Evolutionary conservation across 2,329 filamentous ascomycete genomes (phyloP).

Genomic region (Penicillium sp.): DNA sequence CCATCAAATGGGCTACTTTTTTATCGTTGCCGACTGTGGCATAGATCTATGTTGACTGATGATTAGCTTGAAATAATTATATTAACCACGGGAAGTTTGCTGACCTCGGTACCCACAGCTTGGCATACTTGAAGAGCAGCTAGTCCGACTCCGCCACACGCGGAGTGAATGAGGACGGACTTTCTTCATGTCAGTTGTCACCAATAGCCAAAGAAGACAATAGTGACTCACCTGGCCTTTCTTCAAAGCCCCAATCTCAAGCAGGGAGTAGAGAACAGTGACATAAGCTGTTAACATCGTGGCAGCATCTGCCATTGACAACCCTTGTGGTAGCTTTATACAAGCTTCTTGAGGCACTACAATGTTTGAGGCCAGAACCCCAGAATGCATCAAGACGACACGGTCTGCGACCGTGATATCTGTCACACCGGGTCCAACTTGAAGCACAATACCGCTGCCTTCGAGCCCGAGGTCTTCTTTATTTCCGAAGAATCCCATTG

Average conservation of each 20-base stretch:
- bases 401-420: conserved; percentile 32
- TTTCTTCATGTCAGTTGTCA: background rate
- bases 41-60: conserved; percentile 10
- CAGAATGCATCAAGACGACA: conserved; percentile 23
- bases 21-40: conserved; percentile 17
- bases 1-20: conserved; percentile 21
- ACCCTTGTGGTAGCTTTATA: conserved; percentile 9
- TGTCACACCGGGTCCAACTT: conserved; percentile 28
- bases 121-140: conserved; percentile 24
- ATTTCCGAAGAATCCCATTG: conserved; percentile 33
- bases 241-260: conserved; percentile 23
- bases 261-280: conserved; percentile 22
- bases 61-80: background rate
- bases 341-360: conserved; percentile 4
- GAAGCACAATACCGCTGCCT: conserved; percentile 33
- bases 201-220: background rate
- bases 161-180: conserved; percentile 28
- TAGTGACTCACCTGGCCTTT: conserved; percentile 20
- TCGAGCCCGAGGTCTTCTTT: conserved; percentile 32
- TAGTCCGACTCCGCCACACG: conserved; percentile 24
- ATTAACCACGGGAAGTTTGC: background rate
- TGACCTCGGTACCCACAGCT: conserved; percentile 18
- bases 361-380: conserved; percentile 8
- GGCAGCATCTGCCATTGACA: conserved; percentile 21
- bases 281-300: conserved; percentile 15